Evolutionary conservation across 164 flowering plant species (phyloP), one percentile per base, ranked within the genome.

Genomic region (Akebia trifoliata): DNA sequence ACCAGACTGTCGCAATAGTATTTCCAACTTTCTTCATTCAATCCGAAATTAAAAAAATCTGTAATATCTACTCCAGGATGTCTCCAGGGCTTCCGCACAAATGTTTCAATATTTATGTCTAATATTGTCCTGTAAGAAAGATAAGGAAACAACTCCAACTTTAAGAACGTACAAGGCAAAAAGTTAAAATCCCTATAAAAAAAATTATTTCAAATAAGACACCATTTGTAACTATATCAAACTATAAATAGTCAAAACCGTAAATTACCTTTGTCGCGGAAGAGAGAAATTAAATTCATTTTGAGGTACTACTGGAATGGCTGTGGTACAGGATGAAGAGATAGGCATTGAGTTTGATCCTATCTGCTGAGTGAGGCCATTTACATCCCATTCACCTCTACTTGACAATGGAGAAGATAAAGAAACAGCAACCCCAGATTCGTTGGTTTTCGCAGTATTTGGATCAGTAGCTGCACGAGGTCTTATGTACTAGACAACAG

Each of bases 21-120:
- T 59, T 78, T 82, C 91, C 91, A 82, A 54, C 80, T 77, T 53
- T 75, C 78, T 78, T 85, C 87, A n/a, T 77, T 66, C 35, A 85
- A 74, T 20, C 82, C 85, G 63, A 75, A 82, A 52, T 85, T 85
- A 52, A 84, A 85, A 62, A 67, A 85, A 62, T 80, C 82, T 21
- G 85, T 73, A 22, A 74, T 64, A 70, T 80, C 81, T 9, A 66
- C 82, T 46, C 82, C 85, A 56, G 77, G 76, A 67, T 67, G 32
- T 68, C 79, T 78, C 87, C 91, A 80, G 20, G 81, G 80, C 66
- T 82, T 84, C 63, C 61, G 60, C 34, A 77, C 76, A 49, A 82
- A 71, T 28, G 64, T 17, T 51, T 80, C 77, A 64, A 78, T 65
- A 59, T 67, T 66, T 54, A 78, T 67, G 53, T 82, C 81, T 6